phyloP scores from a whole-genome alignment of 371 early-diverging fungal species.

The Syncephalastrum monosporum region DNA sequence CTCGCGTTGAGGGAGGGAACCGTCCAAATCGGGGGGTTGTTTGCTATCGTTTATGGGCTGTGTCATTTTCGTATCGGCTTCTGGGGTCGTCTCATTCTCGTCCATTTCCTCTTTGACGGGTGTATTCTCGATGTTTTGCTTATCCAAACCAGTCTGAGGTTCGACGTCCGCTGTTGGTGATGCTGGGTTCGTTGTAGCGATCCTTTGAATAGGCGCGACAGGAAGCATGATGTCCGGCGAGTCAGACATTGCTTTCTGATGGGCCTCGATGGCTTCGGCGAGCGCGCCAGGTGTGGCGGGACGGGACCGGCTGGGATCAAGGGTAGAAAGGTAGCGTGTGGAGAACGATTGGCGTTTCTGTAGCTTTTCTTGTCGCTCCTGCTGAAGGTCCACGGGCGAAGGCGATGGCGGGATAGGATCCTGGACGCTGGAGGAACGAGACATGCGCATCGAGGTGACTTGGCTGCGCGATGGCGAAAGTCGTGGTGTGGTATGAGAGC shows the following conservation, averaged over 20 bases:
- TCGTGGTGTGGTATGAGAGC: slow-evolving; percentile 23
- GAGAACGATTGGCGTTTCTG: slow-evolving; percentile 50
- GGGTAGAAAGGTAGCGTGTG: slow-evolving; percentile 34
- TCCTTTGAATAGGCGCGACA: not conserved
- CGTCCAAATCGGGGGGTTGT: too few relatives aligned
- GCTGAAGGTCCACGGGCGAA: not conserved
- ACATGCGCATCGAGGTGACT: slow-evolving; percentile 19
- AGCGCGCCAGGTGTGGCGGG: too few relatives aligned
- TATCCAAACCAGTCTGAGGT: too few relatives aligned
- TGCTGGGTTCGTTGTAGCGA: not conserved
- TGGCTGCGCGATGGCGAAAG: slow-evolving; percentile 27
- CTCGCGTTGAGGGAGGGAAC: too few relatives aligned
- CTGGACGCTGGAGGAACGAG: slow-evolving; percentile 19
- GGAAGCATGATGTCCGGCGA: slow-evolving; percentile 23
- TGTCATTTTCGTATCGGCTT: too few relatives aligned
- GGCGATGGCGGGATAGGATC: slow-evolving; percentile 6
- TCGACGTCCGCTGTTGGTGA: not conserved
- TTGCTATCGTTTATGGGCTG: too few relatives aligned
- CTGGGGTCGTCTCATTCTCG: too few relatives aligned
- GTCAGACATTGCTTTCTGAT: slow-evolving; percentile 5
- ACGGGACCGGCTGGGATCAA: slow-evolving; percentile 1
- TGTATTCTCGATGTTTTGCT: too few relatives aligned
- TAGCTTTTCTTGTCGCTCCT: slow-evolving; percentile 33
- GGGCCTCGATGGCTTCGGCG: not conserved
- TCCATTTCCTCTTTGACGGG: too few relatives aligned